Evolutionary conservation across 192 early-diverging fungal species (phyloP).

Genomic region (Linderina pennispora): DNA sequence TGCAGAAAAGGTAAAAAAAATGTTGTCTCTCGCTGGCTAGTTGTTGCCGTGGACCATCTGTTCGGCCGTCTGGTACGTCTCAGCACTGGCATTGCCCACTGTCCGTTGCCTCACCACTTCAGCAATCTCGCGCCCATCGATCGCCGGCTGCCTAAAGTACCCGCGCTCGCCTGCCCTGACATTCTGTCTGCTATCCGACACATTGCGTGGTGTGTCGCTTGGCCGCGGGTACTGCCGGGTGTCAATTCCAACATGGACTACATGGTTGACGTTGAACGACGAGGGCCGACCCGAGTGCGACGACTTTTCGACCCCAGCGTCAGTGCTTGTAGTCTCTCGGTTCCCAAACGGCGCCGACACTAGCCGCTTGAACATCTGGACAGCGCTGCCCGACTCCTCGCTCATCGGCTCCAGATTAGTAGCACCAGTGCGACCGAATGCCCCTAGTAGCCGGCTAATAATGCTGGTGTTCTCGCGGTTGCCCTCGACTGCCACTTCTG

Average conservation of each 20-base stretch:
- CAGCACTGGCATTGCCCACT: constrained; percentile 19
- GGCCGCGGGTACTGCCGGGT: constrained; percentile 25
- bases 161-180: too few species aligned
- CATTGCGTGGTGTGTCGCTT: too few species aligned
- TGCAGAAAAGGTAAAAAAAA: too few species aligned
- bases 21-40: too few species aligned
- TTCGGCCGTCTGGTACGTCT: constrained; percentile 39
- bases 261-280: constrained; percentile 37
- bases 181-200: too few species aligned
- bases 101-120: constrained; percentile 9
- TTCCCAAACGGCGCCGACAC: constrained; percentile 15
- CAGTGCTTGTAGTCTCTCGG: neutral
- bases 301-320: neutral
- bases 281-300: constrained; percentile 21
- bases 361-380: constrained; percentile 30
- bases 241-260: constrained; percentile 23
- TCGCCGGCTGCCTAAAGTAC: constrained; percentile 1
- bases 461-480: constrained; percentile 13
- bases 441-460: constrained; percentile 16
- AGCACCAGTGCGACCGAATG: constrained; percentile 3
- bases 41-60: constrained; percentile 18
- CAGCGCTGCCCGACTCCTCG: too few species aligned
- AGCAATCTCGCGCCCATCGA: constrained; percentile 2
- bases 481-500: too few species aligned
- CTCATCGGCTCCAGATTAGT: neutral